Percentiles rank a stretch among this genome's conserved stretches.
Evolutionary conservation across 345 rosid genomes (phyloP).

Genomic region (Anacardium occidentale): DNA sequence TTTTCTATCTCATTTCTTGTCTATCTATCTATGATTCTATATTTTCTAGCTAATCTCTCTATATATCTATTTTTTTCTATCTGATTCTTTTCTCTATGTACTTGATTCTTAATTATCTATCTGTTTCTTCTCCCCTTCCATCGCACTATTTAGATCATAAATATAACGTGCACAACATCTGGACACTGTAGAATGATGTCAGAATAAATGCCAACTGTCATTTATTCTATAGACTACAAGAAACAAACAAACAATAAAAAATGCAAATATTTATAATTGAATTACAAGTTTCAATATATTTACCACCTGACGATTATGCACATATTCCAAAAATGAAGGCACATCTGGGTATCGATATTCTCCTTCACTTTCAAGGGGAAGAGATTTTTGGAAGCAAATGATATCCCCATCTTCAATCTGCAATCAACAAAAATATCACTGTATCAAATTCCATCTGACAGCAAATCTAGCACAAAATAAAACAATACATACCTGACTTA

Average conservation of each 20-base stretch:
- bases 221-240: slow-evolving; percentile 2
- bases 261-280: neutral
- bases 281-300: slow-evolving; percentile 7
- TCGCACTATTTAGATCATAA: neutral
- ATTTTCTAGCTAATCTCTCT: too few species aligned
- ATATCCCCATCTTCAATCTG: slow-evolving; percentile 98
- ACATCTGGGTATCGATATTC: slow-evolving; percentile 68
- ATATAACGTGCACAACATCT: neutral
- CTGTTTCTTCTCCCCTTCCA: neutral
- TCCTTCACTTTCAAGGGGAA: slow-evolving; percentile 48
- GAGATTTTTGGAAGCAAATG: slow-evolving; percentile 84
- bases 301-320: slow-evolving; percentile 90
- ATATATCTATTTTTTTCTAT: too few species aligned
- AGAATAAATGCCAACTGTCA: neutral
- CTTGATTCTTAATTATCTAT: too few species aligned
- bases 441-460: neutral
- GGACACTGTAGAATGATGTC: neutral
- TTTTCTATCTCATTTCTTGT: too few species aligned
- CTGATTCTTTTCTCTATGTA: too few species aligned
- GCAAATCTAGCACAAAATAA: slow-evolving; percentile 4
- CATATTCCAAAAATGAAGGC: slow-evolving; percentile 86
- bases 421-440: slow-evolving; percentile 15
- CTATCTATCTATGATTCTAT: too few species aligned
- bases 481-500: slow-evolving; percentile 58
- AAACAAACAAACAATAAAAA: slow-evolving; percentile 12